Evolutionary conservation across 2,329 filamentous ascomycete species (phyloP), one percentile per base, ranked within the genome.

Genomic region (Talaromyces atroroseus): DNA sequence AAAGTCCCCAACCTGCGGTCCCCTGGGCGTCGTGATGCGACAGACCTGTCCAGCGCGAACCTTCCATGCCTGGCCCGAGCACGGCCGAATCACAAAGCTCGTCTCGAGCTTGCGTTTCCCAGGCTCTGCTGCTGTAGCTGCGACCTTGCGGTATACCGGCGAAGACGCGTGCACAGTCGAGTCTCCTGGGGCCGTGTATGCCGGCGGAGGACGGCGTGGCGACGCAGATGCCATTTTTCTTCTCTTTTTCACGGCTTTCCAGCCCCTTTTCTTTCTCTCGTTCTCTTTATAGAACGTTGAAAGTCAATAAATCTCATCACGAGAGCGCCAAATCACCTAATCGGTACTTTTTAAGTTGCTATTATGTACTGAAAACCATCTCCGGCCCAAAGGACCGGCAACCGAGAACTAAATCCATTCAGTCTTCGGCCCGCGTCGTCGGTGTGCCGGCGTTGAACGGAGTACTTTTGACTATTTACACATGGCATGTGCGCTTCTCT

Each of bases 1-100:
- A 18, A 94, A 75, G 64, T 94, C 90, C 54, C 89, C 88, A 49
- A 95, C 89, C 73, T 95, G 90, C 0, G 90, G 84, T 0, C 90
- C 90, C 54, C 86, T 76, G 0, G 88, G 88, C 0, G 89, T 92
- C 57, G 84, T 87, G 60, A 95, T 84, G 14, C 85, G 82, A 59
- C 89, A 82, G 56, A 94, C 80, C 49, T 80, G 80, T 3, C 88
- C 87, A 1, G 82, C 82, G 0, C 83, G 80, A 0, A 87, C 88
- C 49, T 80, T 78, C 86, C 87, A 94, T 1, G 89, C 88, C 58
- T 78, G 78, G 1, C 87, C 90, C 2, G 86, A 89, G 34, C 89
- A 84, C 29, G 90, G 88, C 0, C 88, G 86, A 26, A 94, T 76
- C 1, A 80, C 81, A 61, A 88, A 87, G 6, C 81, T 70, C 14